These are phyloP conservation scores for Vachellia pachyceras DNA, from an alignment of 306 rosid species.

Conservation along the genomic window DNA sequence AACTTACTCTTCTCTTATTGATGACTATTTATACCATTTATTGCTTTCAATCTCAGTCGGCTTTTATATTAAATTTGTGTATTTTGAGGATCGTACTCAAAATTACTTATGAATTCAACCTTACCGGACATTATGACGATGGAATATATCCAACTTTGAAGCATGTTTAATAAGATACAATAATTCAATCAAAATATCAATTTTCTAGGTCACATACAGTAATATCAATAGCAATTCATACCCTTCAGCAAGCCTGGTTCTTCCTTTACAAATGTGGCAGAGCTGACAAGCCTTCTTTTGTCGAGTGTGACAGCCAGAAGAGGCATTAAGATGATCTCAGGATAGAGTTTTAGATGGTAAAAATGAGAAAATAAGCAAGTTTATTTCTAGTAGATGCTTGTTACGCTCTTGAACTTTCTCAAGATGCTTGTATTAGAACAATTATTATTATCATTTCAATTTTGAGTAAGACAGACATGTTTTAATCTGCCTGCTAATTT, in stretches of 20 bases:
- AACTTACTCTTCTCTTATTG: neutral
- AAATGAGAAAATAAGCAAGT: slow-evolving; percentile 4
- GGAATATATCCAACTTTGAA: neutral
- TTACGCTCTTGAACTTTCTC: neutral
- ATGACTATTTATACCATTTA: neutral
- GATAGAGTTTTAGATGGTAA: neutral
- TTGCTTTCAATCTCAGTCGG: neutral
- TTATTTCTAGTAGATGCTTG: neutral
- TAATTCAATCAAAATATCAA: slow-evolving; percentile 1
- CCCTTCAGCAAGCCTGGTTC: neutral
- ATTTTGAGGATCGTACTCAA: neutral
- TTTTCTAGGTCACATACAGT: neutral
- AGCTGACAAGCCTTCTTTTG: neutral
- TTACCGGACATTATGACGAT: neutral
- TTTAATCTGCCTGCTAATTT: neutral
- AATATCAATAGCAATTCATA: neutral
- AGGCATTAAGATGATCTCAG: slow-evolving; percentile 3
- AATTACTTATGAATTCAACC: neutral
- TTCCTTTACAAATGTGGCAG: neutral
- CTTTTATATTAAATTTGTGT: neutral
- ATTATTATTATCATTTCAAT: neutral
- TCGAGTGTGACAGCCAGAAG: neutral
- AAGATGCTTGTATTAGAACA: neutral
- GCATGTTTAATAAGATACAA: neutral
- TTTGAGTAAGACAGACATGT: neutral